Evolutionary conservation across 2,329 filamentous ascomycete species (phyloP), one percentile per base, ranked within the genome.

Genomic region (Didymella keratinophila): DNA sequence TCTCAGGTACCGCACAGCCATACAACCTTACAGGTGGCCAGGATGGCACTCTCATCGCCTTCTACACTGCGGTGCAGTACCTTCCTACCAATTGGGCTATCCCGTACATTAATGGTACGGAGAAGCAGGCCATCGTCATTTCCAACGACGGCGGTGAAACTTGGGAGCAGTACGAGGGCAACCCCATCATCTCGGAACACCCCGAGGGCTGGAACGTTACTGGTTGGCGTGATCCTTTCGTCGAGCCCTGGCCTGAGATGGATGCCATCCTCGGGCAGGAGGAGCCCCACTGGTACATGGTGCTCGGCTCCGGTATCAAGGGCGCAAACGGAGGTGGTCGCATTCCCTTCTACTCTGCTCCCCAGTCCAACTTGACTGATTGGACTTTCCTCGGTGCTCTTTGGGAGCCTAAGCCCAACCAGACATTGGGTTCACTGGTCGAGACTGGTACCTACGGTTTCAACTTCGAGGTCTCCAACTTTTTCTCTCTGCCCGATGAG

Each of bases 1-100:
- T 85, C 67, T 82, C 80, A 4, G 83, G 83, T 3, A 82, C 81
- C 36, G 77, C 78, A 4, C 78, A 81, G 60, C 80, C 83, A 1
- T 79, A 82, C 8, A 83, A 83, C 12, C 68, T 82, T 0, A 63
- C 78, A 4, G 82, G 81, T 30, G 77, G 82, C 56, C 65, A 76
- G 37, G 76, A 82, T 60, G 80, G 80, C 37, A 80, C 80, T 6
- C 74, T 83, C 2, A 72, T 80, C 12, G 66, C 76, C 14, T 79
- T 83, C 57, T 83, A 83, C 69, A 83, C 81, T 2, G 79, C 78
- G 2, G 80, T 82, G 3, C 76, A 75, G 7, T 66, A 78, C 8
- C 71, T 82, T 2, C 81, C 81, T 0, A 82, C 80, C 12, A 78
- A 74, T 56, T 83, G 79, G 79, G 62, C 66, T 6, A 66, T 78